Evolutionary conservation across 2,329 filamentous ascomycete genomes (phyloP).

Genomic region (Penicillium hordei): DNA sequence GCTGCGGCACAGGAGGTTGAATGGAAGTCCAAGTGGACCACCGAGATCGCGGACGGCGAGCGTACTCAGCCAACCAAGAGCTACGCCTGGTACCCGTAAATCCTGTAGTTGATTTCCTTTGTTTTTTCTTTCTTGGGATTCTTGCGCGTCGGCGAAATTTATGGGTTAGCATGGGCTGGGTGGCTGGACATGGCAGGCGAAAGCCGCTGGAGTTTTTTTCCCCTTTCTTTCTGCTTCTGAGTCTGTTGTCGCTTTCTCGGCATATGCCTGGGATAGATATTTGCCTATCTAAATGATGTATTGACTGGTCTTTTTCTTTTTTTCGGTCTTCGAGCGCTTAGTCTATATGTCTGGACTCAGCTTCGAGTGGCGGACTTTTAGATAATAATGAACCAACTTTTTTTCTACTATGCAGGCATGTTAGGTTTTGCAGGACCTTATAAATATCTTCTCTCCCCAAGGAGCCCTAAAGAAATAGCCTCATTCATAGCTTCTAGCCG

Average conservation of each 20-base stretch:
- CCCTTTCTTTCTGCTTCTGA: not conserved
- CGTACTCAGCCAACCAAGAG: slow-evolving; percentile 37
- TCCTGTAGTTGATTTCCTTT: slow-evolving; percentile 1
- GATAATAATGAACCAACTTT: slow-evolving; percentile 3
- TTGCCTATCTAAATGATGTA: not conserved
- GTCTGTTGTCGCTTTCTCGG: not conserved
- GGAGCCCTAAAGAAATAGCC: not conserved
- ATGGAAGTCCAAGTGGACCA: slow-evolving; percentile 75
- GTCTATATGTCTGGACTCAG: not conserved
- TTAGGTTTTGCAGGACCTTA: not conserved
- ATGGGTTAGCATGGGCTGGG: slow-evolving; percentile 21
- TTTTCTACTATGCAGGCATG: not conserved
- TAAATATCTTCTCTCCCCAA: not conserved
- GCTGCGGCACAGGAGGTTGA: slow-evolving; percentile 63
- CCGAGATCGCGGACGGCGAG: slow-evolving; percentile 60
- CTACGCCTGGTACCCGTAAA: slow-evolving; percentile 43
- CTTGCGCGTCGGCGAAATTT: slow-evolving; percentile 17
- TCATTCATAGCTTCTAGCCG: not conserved
- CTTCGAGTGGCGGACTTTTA: not conserved
- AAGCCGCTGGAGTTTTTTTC: slow-evolving; percentile 15
- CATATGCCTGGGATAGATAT: not conserved
- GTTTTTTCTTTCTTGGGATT: slow-evolving; percentile 11
- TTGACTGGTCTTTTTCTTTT: not conserved
- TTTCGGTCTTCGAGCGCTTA: not conserved
- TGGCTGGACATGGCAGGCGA: slow-evolving; percentile 20